Conservation (phyloP, 306 rosid genomes). For the Astragalus membranaceus region DNA sequence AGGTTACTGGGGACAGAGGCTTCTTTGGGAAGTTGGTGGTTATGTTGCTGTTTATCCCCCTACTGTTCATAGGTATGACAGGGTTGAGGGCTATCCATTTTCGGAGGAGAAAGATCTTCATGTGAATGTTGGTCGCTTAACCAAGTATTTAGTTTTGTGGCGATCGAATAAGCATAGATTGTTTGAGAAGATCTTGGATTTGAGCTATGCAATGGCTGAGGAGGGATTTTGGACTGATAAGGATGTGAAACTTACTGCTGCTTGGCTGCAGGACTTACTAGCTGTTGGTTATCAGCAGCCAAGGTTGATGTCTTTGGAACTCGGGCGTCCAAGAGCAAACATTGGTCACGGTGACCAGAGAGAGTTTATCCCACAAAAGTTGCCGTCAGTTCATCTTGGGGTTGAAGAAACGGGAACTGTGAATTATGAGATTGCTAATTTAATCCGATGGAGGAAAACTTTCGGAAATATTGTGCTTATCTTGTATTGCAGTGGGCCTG, state of each 20-base stretch:
- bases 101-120: slow-evolving; percentile 96
- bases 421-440: slow-evolving; percentile 82
- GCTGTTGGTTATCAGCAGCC: slow-evolving; percentile 97
- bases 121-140: slow-evolving; percentile 82
- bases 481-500: slow-evolving; percentile 81
- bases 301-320: slow-evolving; percentile 77
- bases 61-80: slow-evolving; percentile 75
- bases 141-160: slow-evolving; percentile 70
- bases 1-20: slow-evolving; percentile 98
- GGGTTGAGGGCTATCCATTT: slow-evolving; percentile 78
- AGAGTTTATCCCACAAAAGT: slow-evolving; percentile 76
- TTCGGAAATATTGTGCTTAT: slow-evolving; percentile 91
- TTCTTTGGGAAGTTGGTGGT: slow-evolving; percentile 97
- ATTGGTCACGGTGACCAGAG: slow-evolving; percentile 86
- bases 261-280: slow-evolving; percentile 93
- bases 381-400: slow-evolving; percentile 94
- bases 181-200: slow-evolving; percentile 77
- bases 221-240: slow-evolving; percentile 89
- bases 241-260: slow-evolving; percentile 90
- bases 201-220: slow-evolving; percentile 84
- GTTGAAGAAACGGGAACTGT: slow-evolving; percentile 95
- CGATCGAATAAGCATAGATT: slow-evolving; percentile 72
- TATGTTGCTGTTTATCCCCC: slow-evolving; percentile 88
- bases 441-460: slow-evolving; percentile 86
- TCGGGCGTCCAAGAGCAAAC: slow-evolving; percentile 73